Conservation (phyloP, 768 basidiomycete genomes). For the Vishniacozyma victoriae region DNA sequence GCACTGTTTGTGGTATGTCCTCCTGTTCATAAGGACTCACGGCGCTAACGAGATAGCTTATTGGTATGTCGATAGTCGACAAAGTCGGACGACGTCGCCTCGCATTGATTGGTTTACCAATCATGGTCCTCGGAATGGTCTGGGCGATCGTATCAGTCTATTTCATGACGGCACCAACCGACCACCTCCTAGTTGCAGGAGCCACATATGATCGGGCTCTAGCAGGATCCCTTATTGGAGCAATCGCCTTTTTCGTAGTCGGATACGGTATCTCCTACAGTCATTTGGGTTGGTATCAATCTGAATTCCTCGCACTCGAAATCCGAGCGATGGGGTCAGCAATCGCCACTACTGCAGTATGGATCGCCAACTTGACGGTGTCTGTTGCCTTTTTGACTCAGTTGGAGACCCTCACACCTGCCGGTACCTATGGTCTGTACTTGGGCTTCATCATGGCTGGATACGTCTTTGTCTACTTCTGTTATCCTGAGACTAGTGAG, state of each 20-base stretch:
- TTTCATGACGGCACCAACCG: slow-evolving; percentile 1
- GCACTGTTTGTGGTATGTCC: slow-evolving; percentile 8
- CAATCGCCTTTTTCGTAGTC: slow-evolving; percentile 12
- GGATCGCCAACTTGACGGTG: slow-evolving; percentile 24
- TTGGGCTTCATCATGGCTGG: slow-evolving; percentile 11
- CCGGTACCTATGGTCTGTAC: slow-evolving; percentile 19
- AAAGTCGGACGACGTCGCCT: slow-evolving; percentile 14
- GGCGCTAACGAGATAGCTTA: not conserved
- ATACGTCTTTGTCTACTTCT: slow-evolving; percentile 17
- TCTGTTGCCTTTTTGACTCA: slow-evolving; percentile 27
- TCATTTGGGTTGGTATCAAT: slow-evolving; percentile 16
- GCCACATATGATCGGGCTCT: not conserved
- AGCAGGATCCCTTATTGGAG: slow-evolving; percentile 11
- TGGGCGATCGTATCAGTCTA: slow-evolving; percentile 7
- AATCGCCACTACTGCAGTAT: slow-evolving; percentile 6
- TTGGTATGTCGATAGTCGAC: slow-evolving; percentile 17
- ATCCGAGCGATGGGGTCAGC: slow-evolving; percentile 15
- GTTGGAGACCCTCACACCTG: slow-evolving; percentile 17
- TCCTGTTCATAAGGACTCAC: not conserved
- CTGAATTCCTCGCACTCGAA: slow-evolving; percentile 20
- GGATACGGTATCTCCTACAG: slow-evolving; percentile 9
- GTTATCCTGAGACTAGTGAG: slow-evolving; percentile 19
- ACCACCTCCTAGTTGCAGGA: not conserved
- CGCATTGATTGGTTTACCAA: slow-evolving; percentile 5
- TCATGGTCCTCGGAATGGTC: slow-evolving; percentile 15